Conservation (phyloP, 2,329 filamentous ascomycete genomes). For the Penicillium sp. region DNA sequence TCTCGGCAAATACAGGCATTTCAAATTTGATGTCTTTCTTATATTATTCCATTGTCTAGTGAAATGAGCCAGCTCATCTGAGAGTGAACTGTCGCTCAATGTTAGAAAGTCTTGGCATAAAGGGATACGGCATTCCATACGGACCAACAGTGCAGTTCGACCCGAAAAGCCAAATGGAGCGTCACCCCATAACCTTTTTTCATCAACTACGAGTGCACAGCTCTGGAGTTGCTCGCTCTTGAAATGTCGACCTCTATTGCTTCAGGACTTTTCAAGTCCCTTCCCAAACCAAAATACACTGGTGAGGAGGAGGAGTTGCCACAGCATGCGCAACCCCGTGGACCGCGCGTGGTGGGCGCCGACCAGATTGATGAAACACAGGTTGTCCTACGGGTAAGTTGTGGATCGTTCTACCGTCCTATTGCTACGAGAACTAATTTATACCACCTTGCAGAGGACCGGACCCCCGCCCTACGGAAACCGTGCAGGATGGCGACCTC, state of each 20-base stretch:
- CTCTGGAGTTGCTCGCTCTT: constrained; percentile 13
- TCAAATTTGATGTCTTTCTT: neutral
- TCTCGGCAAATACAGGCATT: too few species aligned
- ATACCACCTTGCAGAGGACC: constrained; percentile 53
- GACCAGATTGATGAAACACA: constrained; percentile 81
- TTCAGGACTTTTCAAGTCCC: constrained; percentile 70
- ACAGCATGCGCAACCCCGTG: constrained; percentile 67
- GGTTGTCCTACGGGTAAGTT: constrained; percentile 68
- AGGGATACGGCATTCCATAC: neutral
- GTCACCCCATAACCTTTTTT: constrained; percentile 16
- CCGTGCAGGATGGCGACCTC: constrained; percentile 85
- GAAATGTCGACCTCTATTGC: constrained; percentile 62
- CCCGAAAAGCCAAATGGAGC: constrained; percentile 18
- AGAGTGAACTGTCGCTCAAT: neutral
- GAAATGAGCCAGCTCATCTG: neutral
- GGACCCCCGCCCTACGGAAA: constrained; percentile 87
- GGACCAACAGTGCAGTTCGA: constrained; percentile 13
- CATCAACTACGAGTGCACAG: constrained; percentile 16
- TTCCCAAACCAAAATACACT: constrained; percentile 88
- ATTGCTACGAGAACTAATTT: constrained; percentile 12
- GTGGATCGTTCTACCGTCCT: neutral
- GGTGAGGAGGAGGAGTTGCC: constrained; percentile 83
- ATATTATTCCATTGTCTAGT: neutral
- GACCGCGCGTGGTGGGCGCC: constrained; percentile 76
- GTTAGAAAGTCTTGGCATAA: constrained; percentile 8